Conservation (phyloP, 805 yeast species). For the Maudiozyma saulgeensis region DNA sequence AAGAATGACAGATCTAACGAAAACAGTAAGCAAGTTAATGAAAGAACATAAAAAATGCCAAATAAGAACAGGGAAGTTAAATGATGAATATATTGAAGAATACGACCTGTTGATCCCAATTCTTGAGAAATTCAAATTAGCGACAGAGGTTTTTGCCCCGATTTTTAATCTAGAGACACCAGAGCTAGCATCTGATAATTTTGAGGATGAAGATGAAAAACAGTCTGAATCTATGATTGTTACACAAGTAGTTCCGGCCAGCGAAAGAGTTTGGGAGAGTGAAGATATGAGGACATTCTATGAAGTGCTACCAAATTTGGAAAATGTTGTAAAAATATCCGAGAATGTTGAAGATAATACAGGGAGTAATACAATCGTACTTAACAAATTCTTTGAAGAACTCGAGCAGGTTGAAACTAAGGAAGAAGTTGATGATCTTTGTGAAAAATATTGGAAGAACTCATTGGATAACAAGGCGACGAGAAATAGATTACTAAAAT, state of each 20-base stretch:
- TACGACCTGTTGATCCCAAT: slow-evolving; percentile 27
- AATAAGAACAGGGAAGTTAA: slow-evolving; percentile 54
- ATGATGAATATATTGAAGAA: slow-evolving; percentile 32
- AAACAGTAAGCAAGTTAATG: slow-evolving; percentile 29
- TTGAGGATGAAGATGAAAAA: slow-evolving; percentile 12
- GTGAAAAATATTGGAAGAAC: slow-evolving; percentile 38
- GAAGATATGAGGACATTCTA: slow-evolving; percentile 60
- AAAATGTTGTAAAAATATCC: slow-evolving; percentile 25
- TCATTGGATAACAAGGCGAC: slow-evolving; percentile 65
- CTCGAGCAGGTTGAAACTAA: slow-evolving; percentile 37
- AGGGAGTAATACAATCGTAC: slow-evolving; percentile 29
- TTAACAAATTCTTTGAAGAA: slow-evolving; percentile 35
- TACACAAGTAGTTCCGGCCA: slow-evolving; percentile 13
- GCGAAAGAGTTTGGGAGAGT: slow-evolving; percentile 48
- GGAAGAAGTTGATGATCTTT: slow-evolving; percentile 42
- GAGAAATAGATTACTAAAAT: slow-evolving; percentile 46
- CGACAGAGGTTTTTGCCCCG: slow-evolving; percentile 37
- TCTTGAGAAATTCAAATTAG: slow-evolving; percentile 37
- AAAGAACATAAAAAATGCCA: slow-evolving; percentile 43
- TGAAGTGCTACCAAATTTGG: slow-evolving; percentile 40
- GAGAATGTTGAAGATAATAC: slow-evolving; percentile 9
- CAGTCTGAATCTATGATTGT: slow-evolving; percentile 24
- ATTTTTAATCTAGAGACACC: slow-evolving; percentile 34
- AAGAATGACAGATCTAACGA: slow-evolving; percentile 30
- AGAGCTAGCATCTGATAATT: slow-evolving; percentile 17